These are phyloP conservation scores for Tolypocladium sp. DNA, from an alignment of 2,329 filamentous ascomycete species.

Conservation along the genomic window DNA sequence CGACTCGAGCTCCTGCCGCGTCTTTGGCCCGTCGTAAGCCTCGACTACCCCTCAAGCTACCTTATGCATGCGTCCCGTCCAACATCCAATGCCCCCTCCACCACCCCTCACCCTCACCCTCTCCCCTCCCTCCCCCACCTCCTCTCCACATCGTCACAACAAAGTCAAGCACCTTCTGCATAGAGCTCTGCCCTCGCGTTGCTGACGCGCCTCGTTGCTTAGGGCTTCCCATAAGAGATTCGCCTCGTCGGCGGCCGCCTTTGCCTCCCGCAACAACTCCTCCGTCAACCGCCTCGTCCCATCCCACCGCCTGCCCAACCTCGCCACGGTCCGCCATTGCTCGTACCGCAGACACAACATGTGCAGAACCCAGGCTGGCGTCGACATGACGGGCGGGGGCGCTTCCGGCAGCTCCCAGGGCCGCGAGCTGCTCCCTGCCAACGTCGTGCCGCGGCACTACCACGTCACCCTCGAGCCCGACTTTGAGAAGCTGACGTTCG, in stretches of 20 bases:
- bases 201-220: neutral
- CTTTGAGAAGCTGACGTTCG: slow-evolving; percentile 78
- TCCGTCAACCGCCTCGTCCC: neutral
- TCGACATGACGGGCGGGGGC: slow-evolving; percentile 24
- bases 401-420: slow-evolving; percentile 12
- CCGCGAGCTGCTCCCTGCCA: slow-evolving; percentile 81
- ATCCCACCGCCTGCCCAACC: slow-evolving; percentile 1
- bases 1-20: neutral
- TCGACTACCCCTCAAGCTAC: neutral
- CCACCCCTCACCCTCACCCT: neutral
- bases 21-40: neutral
- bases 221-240: slow-evolving; percentile 1
- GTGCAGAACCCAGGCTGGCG: slow-evolving; percentile 43
- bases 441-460: slow-evolving; percentile 89
- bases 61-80: neutral
- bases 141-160: neutral
- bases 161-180: slow-evolving; percentile 1
- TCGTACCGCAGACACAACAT: slow-evolving; percentile 66
- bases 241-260: neutral
- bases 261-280: neutral
- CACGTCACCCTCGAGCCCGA: slow-evolving; percentile 86
- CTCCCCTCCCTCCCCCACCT: neutral
- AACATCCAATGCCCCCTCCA: neutral
- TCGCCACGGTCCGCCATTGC: slow-evolving; percentile 44
- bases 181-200: neutral